Conservation (phyloP, 441 rosid species). For the Gossypium gossypioides region DNA sequence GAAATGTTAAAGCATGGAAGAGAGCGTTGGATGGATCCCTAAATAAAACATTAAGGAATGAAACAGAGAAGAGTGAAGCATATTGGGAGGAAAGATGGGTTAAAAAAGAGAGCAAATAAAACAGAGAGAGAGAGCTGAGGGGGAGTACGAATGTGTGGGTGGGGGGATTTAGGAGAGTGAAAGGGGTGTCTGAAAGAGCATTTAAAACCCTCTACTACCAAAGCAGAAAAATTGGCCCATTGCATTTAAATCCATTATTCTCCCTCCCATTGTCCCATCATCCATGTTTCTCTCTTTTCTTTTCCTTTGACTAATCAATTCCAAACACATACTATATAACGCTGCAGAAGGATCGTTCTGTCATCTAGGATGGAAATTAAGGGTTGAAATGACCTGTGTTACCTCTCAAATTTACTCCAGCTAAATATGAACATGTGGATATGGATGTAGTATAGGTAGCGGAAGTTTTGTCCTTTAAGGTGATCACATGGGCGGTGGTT, state of each 20-base stretch:
- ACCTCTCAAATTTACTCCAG: not conserved
- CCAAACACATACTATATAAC: not conserved
- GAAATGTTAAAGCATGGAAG: not conserved
- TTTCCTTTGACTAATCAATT: not conserved
- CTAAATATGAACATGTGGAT: not conserved
- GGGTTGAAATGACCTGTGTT: not conserved
- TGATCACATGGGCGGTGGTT: not conserved
- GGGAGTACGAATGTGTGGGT: constrained; percentile 25
- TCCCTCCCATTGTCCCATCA: not conserved
- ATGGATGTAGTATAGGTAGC: not conserved
- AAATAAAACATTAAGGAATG: not conserved
- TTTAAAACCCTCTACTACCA: constrained; percentile 69
- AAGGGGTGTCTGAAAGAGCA: constrained; percentile 41
- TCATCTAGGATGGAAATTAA: not conserved
- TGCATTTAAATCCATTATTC: constrained; percentile 40
- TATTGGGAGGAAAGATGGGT: not conserved
- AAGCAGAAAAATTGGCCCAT: constrained; percentile 50
- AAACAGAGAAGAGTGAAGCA: not conserved
- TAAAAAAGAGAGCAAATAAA: not conserved
- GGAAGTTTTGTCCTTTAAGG: not conserved
- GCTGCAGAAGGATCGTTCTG: not conserved
- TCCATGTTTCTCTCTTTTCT: not conserved
- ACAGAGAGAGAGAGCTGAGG: not conserved
- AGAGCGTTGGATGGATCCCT: not conserved
- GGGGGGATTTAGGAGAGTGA: constrained; percentile 24